Evolutionary conservation across 805 yeast genomes (phyloP), one percentile per base, ranked within the genome.

Genomic region (Lachancea thermotolerans): DNA sequence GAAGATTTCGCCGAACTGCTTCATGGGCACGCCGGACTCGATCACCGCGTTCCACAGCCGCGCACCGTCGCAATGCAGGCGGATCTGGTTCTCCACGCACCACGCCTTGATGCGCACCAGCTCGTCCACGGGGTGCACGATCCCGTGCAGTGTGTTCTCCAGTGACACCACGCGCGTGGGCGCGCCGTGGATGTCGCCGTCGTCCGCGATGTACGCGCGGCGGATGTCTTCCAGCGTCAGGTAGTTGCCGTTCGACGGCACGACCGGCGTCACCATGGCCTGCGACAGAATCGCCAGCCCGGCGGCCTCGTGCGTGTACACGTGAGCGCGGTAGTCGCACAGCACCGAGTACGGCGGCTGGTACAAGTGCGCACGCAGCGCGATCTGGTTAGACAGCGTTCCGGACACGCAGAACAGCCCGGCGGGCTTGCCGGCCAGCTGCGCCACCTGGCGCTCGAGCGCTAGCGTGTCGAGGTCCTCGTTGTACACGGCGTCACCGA

Each of bases 41-140:
- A 75, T 84, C 35, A 80, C 71, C n/a, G 96, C 96, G 62, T 85
- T 86, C 90, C 95, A 89, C 41, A 90, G 67, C 56, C 98, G 76
- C n/a, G 97, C 98, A 50, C 97, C 98, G 62, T 90, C 98, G 56
- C 89, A 78, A 58, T 91, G 97, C 53, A 89, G 64, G 45, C 70
- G 73, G 45, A 86, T 66, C 44, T 70, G 72, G 53, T 81, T 72
- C 27, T 68, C 74, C 43, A 72, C 70, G 51, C 91, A 86, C 74
- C 85, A 90, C 35, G 67, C 73, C 36, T 83, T 74, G 55, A 90
- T 90, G 46, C 78, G 75, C 47, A 69, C 67, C 45, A 90, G 73
- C 62, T 90, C 96, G 30, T 82, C 91, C 37, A 81, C 56, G 8
- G 98, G 98, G 64, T 77, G 75, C 37, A 90, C 67, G 32, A 83